Evolutionary conservation across 495 filamentous ascomycete species (phyloP).

Genomic region (Hyaloscypha finlandica): DNA sequence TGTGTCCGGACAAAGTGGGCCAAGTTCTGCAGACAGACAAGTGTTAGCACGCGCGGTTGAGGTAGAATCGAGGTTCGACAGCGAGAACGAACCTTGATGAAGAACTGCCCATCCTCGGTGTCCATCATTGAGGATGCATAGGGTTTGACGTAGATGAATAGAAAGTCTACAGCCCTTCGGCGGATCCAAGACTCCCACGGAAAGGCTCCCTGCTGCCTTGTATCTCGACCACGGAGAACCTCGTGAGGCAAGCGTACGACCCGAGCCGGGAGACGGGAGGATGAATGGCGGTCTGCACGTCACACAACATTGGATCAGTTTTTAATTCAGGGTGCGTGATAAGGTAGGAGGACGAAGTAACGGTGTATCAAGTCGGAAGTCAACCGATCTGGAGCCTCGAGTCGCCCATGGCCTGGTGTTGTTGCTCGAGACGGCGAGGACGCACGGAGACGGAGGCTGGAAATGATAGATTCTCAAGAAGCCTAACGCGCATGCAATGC

Average conservation of each 20-base stretch:
- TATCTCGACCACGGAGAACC: conserved; percentile 21
- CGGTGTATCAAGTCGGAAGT: conserved; percentile 8
- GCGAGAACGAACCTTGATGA: conserved; percentile 66
- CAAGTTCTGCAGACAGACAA: conserved; percentile 65
- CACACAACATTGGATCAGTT: conserved; percentile 23
- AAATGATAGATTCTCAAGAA: conserved; percentile 16
- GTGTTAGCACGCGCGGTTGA: conserved; percentile 22
- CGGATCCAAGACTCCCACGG: conserved; percentile 6
- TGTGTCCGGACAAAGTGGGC: conserved; percentile 95
- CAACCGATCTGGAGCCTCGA: background rate
- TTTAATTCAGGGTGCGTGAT: background rate
- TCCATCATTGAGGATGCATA: conserved; percentile 58
- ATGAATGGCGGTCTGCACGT: conserved; percentile 26
- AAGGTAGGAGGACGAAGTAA: conserved; percentile 9
- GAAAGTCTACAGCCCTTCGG: conserved; percentile 28
- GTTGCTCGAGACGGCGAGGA: conserved; percentile 3
- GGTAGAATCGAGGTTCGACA: conserved; percentile 1
- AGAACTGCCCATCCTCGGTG: conserved; percentile 87
- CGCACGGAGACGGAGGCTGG: conserved; percentile 15
- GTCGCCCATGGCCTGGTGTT: background rate
- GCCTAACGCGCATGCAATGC: conserved; percentile 4
- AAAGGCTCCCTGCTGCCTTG: conserved; percentile 28
- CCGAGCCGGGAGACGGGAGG: conserved; percentile 18
- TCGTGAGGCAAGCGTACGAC: conserved; percentile 24
- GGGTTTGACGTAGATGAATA: conserved; percentile 14